Evolutionary conservation across 192 early-diverging fungal species (phyloP).

Genomic region (Backusella morwellensis): DNA sequence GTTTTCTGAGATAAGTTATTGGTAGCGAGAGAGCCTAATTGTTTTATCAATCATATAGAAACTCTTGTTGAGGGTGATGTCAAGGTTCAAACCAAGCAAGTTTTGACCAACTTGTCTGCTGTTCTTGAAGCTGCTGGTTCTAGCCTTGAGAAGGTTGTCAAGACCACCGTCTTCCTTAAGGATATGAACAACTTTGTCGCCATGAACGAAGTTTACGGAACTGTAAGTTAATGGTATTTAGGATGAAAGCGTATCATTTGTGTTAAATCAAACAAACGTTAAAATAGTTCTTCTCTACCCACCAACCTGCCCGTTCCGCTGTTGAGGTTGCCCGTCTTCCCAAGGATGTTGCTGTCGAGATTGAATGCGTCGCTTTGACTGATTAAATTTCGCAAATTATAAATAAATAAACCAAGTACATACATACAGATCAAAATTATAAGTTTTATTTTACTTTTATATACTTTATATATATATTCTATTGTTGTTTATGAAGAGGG

Average conservation of each 20-base stretch:
- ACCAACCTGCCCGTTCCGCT: conserved; percentile 69
- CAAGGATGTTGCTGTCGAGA: conserved; percentile 88
- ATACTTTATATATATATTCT: neutral
- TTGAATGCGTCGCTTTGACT: conserved; percentile 85
- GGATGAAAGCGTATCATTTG: neutral
- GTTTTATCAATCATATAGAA: conserved; percentile 3
- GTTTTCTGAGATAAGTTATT: neutral
- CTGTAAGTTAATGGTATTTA: conserved; percentile 37
- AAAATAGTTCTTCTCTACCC: conserved; percentile 55
- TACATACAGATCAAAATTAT: neutral
- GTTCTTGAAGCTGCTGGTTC: conserved; percentile 83
- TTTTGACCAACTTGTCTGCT: conserved; percentile 78
- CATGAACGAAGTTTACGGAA: conserved; percentile 89
- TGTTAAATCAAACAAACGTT: neutral
- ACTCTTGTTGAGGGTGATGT: conserved; percentile 30
- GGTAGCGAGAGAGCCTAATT: neutral
- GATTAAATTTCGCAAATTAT: conserved; percentile 30
- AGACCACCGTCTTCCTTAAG: conserved; percentile 95
- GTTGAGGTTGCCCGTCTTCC: conserved; percentile 94
- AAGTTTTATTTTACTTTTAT: neutral
- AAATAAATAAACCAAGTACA: neutral
- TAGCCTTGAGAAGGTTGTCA: conserved; percentile 83
- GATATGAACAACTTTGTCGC: conserved; percentile 86
- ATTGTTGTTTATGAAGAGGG: neutral
- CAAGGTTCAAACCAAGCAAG: conserved; percentile 50